A percentile compares a stretch with the other conserved stretches of the same genome.
These are phyloP conservation scores for Osmanthus fragrans DNA, from an alignment of 257 asterid species.

Conservation along the genomic window DNA sequence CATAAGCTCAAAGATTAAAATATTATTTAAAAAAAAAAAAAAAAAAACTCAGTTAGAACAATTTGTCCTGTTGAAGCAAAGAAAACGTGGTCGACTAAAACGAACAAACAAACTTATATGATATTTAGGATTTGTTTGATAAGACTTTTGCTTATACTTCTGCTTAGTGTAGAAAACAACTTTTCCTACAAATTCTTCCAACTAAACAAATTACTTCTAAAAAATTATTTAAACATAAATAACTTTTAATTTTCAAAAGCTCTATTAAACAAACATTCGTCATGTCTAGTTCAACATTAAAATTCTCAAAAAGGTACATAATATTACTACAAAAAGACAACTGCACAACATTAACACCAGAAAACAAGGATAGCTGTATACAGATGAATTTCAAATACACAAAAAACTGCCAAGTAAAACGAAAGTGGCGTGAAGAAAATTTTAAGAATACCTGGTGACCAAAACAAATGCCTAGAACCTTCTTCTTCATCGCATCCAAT, in stretches of 20 bases:
- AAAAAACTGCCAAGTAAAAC: not conserved
- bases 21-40: too few species aligned
- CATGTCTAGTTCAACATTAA: not conserved
- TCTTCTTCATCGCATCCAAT: conserved; percentile 68
- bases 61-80: not conserved
- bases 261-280: too few species aligned
- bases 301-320: not conserved
- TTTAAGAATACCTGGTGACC: conserved; percentile 69
- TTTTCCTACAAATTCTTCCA: too few species aligned
- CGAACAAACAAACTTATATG: not conserved
- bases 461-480: conserved; percentile 79
- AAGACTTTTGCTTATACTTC: too few species aligned
- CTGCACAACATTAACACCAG: not conserved
- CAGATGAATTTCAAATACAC: not conserved
- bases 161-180: too few species aligned
- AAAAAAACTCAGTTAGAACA: not conserved
- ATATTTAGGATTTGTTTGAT: too few species aligned
- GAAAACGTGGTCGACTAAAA: not conserved
- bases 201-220: too few species aligned
- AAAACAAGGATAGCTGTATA: conserved; percentile 30
- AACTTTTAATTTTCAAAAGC: too few species aligned
- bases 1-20: not conserved
- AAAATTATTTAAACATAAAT: too few species aligned
- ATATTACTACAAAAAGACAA: too few species aligned
- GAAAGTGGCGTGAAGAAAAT: not conserved